phyloP scores from a whole-genome alignment of 345 rosid genomes.

The Dipteronia sinensis region DNA sequence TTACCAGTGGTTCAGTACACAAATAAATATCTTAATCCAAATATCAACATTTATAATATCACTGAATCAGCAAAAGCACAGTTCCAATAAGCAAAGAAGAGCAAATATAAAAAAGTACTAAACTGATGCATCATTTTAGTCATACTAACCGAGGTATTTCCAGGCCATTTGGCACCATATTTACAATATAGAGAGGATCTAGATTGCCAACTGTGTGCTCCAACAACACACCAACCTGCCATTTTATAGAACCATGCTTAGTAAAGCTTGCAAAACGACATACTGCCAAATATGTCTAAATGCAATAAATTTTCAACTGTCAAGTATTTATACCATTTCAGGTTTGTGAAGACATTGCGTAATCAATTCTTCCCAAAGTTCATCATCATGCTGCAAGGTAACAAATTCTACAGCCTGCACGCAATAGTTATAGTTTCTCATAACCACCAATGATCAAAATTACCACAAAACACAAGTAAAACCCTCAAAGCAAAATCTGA shows the following conservation, averaged over 20 bases:
- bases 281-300: neutral
- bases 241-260: conserved; percentile 29
- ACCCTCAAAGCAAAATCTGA: conserved; percentile 12
- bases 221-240: conserved; percentile 88
- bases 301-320: neutral
- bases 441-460: conserved; percentile 19
- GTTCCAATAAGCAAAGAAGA: neutral
- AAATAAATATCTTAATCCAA: neutral
- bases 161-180: conserved; percentile 96
- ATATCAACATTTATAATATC: neutral
- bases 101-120: neutral
- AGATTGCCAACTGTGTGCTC: conserved; percentile 99
- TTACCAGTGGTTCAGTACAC: neutral
- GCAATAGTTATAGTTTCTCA: conserved; percentile 23
- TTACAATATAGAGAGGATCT: conserved; percentile 94
- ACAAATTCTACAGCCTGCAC: conserved; percentile 99
- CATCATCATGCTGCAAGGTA: conserved; percentile 94
- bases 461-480: neutral
- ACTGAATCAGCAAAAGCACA: neutral
- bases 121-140: neutral
- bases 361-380: conserved; percentile 98
- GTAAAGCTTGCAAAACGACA: neutral
- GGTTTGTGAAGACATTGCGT: conserved; percentile 94
- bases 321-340: conserved; percentile 73
- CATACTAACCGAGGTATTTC: conserved; percentile 94